phyloP scores from a whole-genome alignment of 345 rosid species.

The Kernera saxatilis region DNA sequence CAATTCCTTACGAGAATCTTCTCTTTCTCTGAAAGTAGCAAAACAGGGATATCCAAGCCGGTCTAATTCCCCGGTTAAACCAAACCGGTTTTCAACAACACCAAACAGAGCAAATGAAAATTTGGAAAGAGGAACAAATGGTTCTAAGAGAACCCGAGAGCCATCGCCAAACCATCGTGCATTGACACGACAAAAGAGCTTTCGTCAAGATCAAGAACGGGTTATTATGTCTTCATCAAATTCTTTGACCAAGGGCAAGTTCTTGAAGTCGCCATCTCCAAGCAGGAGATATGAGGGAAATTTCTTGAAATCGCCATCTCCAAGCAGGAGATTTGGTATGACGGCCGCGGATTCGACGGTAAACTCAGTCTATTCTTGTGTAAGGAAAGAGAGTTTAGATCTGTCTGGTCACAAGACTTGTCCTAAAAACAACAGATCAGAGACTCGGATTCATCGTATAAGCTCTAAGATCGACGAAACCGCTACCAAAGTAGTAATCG shows the following conservation, averaged over 20 bases:
- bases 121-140: conserved; percentile 13
- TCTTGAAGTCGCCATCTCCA: conserved; percentile 53
- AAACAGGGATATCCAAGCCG: conserved; percentile 16
- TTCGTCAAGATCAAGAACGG: conserved; percentile 42
- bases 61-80: conserved; percentile 6
- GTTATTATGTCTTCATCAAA: conserved; percentile 11
- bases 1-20: conserved; percentile 50
- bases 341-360: conserved; percentile 14
- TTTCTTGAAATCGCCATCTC: conserved; percentile 47
- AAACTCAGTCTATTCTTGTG: conserved; percentile 30
- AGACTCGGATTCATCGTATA: conserved; percentile 52
- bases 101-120: conserved; percentile 28
- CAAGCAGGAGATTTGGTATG: conserved; percentile 24
- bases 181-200: conserved; percentile 60
- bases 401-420: conserved; percentile 26
- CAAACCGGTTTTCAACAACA: conserved; percentile 10
- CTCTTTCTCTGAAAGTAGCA: conserved; percentile 23
- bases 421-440: conserved; percentile 34
- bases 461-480: conserved; percentile 50
- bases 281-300: conserved; percentile 44
- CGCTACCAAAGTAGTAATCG: conserved; percentile 35
- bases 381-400: conserved; percentile 35
- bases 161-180: conserved; percentile 49
- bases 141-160: conserved; percentile 46
- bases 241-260: conserved; percentile 25